phyloP scores from a whole-genome alignment of 1,139 yeast species.

The Zygosaccharomyces pseudobailii region DNA sequence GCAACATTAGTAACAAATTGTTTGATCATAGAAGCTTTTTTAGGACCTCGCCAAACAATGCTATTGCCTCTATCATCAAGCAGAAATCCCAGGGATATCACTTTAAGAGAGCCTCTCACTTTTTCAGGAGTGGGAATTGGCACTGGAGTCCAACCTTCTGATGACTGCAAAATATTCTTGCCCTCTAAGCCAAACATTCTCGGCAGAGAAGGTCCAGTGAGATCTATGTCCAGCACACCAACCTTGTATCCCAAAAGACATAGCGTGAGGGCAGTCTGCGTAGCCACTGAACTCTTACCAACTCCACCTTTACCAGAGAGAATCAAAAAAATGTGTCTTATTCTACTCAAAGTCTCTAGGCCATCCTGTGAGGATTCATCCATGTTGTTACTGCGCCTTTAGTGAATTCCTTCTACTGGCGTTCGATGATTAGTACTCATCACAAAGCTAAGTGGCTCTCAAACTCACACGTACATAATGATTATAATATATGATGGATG shows the following conservation, averaged over 20 bases:
- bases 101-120: slow-evolving; percentile 37
- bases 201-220: slow-evolving; percentile 96
- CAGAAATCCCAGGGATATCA: slow-evolving; percentile 91
- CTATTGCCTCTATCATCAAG: slow-evolving; percentile 79
- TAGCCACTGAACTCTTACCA: slow-evolving; percentile 92
- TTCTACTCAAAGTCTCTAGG: slow-evolving; percentile 53
- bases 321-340: slow-evolving; percentile 75
- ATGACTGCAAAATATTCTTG: slow-evolving; percentile 73
- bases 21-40: slow-evolving; percentile 94
- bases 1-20: slow-evolving; percentile 87
- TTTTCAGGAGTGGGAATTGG: slow-evolving; percentile 33
- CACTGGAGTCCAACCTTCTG: slow-evolving; percentile 92
- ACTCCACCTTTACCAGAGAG: slow-evolving; percentile 97
- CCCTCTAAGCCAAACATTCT: slow-evolving; percentile 91
- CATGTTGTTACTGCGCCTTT: background rate
- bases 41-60: slow-evolving; percentile 98
- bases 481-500: background rate
- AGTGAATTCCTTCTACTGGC: background rate
- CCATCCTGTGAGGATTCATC: slow-evolving; percentile 27
- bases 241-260: slow-evolving; percentile 69
- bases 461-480: background rate
- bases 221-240: slow-evolving; percentile 90
- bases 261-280: slow-evolving; percentile 81
- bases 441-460: background rate
- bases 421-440: background rate